These are phyloP conservation scores for Sclerotinia trifoliorum DNA, from an alignment of 2,329 filamentous ascomycete species.

Conservation along the genomic window DNA sequence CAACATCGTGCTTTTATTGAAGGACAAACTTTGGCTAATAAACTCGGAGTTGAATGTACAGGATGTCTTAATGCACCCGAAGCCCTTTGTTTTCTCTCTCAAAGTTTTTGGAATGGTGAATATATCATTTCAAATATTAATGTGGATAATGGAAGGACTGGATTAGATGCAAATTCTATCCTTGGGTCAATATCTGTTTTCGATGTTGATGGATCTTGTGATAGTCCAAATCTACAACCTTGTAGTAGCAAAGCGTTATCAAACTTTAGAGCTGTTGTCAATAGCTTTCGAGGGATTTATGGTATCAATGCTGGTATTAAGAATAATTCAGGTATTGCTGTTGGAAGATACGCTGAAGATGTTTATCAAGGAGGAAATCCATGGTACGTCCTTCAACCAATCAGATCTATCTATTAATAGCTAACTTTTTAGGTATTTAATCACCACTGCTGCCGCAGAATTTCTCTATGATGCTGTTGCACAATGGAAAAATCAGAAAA, in stretches of 20 bases:
- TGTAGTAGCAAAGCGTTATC: slow-evolving; percentile 53
- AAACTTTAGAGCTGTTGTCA: slow-evolving; percentile 74
- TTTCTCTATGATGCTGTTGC: slow-evolving; percentile 75
- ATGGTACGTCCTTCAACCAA: slow-evolving; percentile 48
- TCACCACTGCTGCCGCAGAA: slow-evolving; percentile 73
- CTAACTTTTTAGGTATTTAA: slow-evolving; percentile 51
- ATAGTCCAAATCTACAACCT: slow-evolving; percentile 72
- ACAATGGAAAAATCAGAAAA: slow-evolving; percentile 64
- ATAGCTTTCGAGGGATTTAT: slow-evolving; percentile 68
- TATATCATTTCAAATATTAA: slow-evolving; percentile 71
- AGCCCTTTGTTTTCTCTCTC: slow-evolving; percentile 66
- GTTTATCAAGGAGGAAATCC: slow-evolving; percentile 75
- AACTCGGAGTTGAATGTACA: slow-evolving; percentile 58
- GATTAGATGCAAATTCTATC: slow-evolving; percentile 70
- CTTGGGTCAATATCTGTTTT: slow-evolving; percentile 65
- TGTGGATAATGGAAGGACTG: slow-evolving; percentile 58
- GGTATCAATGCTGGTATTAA: slow-evolving; percentile 64
- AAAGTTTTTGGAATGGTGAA: slow-evolving; percentile 68
- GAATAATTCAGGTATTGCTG: slow-evolving; percentile 58
- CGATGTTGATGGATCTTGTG: slow-evolving; percentile 65
- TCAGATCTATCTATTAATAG: not conserved
- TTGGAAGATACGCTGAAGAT: slow-evolving; percentile 70
- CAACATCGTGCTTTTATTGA: slow-evolving; percentile 62
- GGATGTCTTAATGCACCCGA: slow-evolving; percentile 66
- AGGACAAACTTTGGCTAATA: slow-evolving; percentile 63